phyloP scores from a whole-genome alignment of 169 alveolate genomes.

The Plasmodium cynomolgi region DNA sequence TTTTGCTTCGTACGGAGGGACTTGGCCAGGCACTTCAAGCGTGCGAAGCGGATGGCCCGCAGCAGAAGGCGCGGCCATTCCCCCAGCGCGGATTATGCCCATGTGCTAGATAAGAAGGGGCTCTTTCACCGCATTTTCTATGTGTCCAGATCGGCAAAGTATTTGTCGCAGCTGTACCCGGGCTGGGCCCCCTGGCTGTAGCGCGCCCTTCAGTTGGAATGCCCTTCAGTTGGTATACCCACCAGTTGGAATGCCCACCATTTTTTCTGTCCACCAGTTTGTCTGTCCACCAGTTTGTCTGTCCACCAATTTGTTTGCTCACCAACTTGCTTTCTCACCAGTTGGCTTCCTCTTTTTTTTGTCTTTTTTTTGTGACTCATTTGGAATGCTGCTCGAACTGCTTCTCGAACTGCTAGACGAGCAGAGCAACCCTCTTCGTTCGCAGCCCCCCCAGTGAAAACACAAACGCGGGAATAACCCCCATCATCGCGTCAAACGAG shows the following conservation, averaged over 20 bases:
- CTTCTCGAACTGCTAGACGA: too few species aligned
- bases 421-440: too few species aligned
- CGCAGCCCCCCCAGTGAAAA: too few species aligned
- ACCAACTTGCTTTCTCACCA: too few species aligned
- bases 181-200: constrained; percentile 37
- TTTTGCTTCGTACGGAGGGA: neutral
- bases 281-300: neutral
- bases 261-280: too few species aligned
- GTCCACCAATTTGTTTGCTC: too few species aligned
- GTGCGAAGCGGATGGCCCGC: neutral
- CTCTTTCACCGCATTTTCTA: neutral
- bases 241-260: neutral
- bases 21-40: neutral
- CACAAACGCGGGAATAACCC: neutral
- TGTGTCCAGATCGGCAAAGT: constrained; percentile 7
- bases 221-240: neutral
- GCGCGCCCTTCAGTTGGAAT: neutral
- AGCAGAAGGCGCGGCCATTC: too few species aligned
- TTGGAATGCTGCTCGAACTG: too few species aligned
- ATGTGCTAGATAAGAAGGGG: neutral
- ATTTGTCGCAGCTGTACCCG: constrained; percentile 8
- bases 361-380: neutral
- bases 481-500: neutral
- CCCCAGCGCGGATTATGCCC: too few species aligned
- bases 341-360: neutral